phyloP scores from a whole-genome alignment of 306 rosid genomes.

The Cicer cuneatum region DNA sequence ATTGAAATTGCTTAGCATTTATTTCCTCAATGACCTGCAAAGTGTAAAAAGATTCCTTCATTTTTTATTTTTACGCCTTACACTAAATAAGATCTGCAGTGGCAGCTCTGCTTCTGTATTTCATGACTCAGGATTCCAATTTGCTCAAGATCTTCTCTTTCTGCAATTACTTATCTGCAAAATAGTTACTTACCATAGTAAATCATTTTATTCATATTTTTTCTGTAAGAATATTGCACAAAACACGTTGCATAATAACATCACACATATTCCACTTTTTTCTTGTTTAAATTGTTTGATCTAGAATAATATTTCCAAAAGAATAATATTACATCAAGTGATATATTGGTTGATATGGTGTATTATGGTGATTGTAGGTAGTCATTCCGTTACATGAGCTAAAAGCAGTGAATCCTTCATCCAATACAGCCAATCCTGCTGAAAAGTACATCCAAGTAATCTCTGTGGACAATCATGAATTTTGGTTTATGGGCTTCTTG shows the following conservation, averaged over 20 bases:
- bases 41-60: not conserved
- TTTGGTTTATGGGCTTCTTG: slow-evolving; percentile 97
- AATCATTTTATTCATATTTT: slow-evolving; percentile 4
- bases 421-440: slow-evolving; percentile 66
- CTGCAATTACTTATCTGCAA: slow-evolving; percentile 13
- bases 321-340: slow-evolving; percentile 18
- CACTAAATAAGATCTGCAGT: not conserved
- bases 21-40: not conserved
- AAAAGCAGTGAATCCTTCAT: slow-evolving; percentile 80
- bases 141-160: slow-evolving; percentile 7
- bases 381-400: slow-evolving; percentile 82
- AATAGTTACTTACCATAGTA: slow-evolving; percentile 22
- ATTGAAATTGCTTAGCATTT: not conserved
- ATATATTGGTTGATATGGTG: slow-evolving; percentile 23
- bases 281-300: not conserved
- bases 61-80: not conserved
- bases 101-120: slow-evolving; percentile 10
- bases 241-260: slow-evolving; percentile 9
- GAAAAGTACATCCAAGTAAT: slow-evolving; percentile 86
- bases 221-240: not conserved
- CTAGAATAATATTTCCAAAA: slow-evolving; percentile 3
- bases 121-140: slow-evolving; percentile 3
- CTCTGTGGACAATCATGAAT: slow-evolving; percentile 79
- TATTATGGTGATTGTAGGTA: slow-evolving; percentile 55
- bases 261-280: not conserved